These are phyloP conservation scores for Diplodia intermedia DNA, from an alignment of 2,329 filamentous ascomycete genomes.

Conservation along the genomic window DNA sequence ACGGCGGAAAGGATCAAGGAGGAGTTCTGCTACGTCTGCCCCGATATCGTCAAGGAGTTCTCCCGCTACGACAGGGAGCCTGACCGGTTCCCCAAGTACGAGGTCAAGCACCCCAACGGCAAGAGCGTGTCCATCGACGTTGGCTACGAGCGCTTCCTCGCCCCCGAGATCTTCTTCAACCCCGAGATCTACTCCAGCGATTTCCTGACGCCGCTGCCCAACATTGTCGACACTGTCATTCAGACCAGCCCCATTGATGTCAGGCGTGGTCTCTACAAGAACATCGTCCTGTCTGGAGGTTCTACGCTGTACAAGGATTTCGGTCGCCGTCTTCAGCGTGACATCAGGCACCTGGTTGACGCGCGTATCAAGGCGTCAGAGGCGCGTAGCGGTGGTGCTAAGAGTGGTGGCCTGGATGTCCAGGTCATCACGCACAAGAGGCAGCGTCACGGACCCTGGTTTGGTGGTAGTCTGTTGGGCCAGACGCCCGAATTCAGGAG, in stretches of 20 bases:
- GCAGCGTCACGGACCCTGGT: conserved; percentile 97
- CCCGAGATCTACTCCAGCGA: conserved; percentile 99
- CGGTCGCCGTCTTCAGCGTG: conserved; percentile 90
- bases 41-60: conserved; percentile 99
- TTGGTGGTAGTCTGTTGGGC: conserved; percentile 92
- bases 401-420: conserved; percentile 92
- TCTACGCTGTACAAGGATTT: conserved; percentile 99
- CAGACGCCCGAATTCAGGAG: conserved; percentile 98
- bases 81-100: conserved; percentile 86
- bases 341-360: conserved; percentile 96
- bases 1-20: conserved; percentile 99
- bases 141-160: conserved; percentile 96
- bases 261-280: conserved; percentile 96
- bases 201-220: conserved; percentile 93
- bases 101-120: conserved; percentile 84
- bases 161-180: conserved; percentile 99
- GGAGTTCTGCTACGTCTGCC: conserved; percentile 97
- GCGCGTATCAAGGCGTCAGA: conserved; percentile 92
- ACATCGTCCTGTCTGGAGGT: conserved; percentile 96
- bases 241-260: conserved; percentile 98
- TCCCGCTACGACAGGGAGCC: conserved; percentile 91
- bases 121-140: conserved; percentile 87
- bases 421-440: conserved; percentile 98
- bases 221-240: conserved; percentile 94
- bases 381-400: conserved; percentile 86